These are phyloP conservation scores for Pseudogymnoascus sp. DNA, from an alignment of 2,329 filamentous ascomycete species.

Conservation along the genomic window DNA sequence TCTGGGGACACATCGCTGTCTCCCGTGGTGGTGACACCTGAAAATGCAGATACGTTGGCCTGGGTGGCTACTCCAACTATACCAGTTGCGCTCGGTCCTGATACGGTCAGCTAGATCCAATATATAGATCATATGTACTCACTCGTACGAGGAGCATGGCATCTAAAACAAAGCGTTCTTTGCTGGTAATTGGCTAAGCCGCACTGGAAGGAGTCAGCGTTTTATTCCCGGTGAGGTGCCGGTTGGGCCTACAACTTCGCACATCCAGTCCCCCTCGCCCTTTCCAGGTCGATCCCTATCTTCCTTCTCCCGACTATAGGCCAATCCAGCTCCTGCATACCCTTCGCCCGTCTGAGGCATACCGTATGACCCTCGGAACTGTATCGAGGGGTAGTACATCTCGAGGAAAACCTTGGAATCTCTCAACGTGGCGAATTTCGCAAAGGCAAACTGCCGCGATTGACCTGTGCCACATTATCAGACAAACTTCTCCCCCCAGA, in stretches of 20 bases:
- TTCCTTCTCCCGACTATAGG: conserved; percentile 47
- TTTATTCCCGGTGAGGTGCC: neutral
- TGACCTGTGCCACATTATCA: conserved; percentile 34
- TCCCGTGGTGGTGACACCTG: conserved; percentile 42
- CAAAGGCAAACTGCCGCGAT: conserved; percentile 50
- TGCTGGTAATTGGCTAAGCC: conserved; percentile 50
- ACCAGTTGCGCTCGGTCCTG: conserved; percentile 29
- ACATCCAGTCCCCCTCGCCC: conserved; percentile 51
- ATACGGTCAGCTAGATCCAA: conserved; percentile 24
- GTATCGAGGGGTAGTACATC: conserved; percentile 42
- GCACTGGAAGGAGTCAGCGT: conserved; percentile 37
- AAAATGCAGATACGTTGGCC: conserved; percentile 32
- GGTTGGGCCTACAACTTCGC: conserved; percentile 38
- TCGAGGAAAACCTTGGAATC: conserved; percentile 48
- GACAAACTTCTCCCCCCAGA: neutral
- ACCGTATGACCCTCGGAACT: conserved; percentile 40
- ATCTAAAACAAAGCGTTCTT: conserved; percentile 51
- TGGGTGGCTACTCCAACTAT: conserved; percentile 27
- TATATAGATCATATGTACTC: conserved; percentile 21
- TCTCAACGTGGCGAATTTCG: conserved; percentile 44
- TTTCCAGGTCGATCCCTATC: conserved; percentile 39
- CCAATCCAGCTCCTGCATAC: conserved; percentile 33
- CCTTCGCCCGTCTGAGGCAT: conserved; percentile 36
- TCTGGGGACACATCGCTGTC: conserved; percentile 49
- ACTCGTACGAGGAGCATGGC: conserved; percentile 49